Base-by-base conservation (phyloP, 2,329 filamentous ascomycete genomes). In the Aspergillus latus region DNA sequence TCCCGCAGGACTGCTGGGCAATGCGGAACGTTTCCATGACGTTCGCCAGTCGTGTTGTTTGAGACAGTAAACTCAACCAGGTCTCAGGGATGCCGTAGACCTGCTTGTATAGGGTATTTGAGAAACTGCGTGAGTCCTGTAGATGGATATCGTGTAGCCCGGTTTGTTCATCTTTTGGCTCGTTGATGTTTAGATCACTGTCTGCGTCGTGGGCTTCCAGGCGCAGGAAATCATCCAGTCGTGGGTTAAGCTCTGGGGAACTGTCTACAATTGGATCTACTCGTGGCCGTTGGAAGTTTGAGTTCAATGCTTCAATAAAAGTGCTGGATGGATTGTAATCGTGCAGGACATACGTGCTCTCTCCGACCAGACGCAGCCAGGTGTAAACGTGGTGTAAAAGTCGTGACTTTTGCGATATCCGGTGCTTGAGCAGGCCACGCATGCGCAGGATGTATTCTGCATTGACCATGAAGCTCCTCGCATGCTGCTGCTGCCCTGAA, bases 21-120 rank as follows among this genome's bases (percentile, higher is more conserved):
- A 65, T 55, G 6, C 59, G 58, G 28, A 70, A 63, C 21, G 59
- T 66, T 34, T 71, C 68, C 54, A 71, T 59, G 4, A 71, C 66
- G 49, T 76, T 78, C 11, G 75, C 76, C 10, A 78, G 63, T 29
- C 75, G 65, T 1, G 75, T 77, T 1, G 75, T 76, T 54, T 77
- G 75, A 0, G 76, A 78, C 11, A 78, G 66, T 2, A 77, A 65
- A 34, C 73, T 76, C 2, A 78, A 66, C 74, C 75, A 78, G 11
- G 73, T 76, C 49, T 78, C 76, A 0, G 74, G 68, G 10, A 78
- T 73, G 2, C 75, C 74, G 49, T 78, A 78, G 6, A 78, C 70
- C 29, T 76, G 67, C 42, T 68, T 68, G 57, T 75, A 76, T 28
- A 76, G 67, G 0, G 71, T 74, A 3, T 69, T 65, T 9, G 66